A percentile compares a stretch with the other conserved stretches of the same genome.
These are phyloP conservation scores for Colletotrichum somersetense DNA, from an alignment of 2,329 filamentous ascomycete genomes.

Conservation along the genomic window DNA sequence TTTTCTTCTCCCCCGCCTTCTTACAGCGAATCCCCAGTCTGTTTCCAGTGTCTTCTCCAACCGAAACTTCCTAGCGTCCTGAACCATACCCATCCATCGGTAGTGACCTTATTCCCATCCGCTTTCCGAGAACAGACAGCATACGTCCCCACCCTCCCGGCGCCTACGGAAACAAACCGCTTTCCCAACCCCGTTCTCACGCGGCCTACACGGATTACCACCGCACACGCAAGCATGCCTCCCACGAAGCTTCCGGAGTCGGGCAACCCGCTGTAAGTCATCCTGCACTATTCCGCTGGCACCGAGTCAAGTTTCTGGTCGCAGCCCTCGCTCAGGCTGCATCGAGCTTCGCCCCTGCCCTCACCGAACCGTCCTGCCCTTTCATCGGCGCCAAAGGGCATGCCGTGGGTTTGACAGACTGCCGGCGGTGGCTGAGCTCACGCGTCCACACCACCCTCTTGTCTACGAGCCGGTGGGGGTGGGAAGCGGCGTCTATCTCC, in stretches of 20 bases:
- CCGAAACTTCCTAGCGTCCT: conserved; percentile 1
- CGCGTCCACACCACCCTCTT: conserved; percentile 18
- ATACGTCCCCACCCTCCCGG: neutral
- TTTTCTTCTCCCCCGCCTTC: neutral
- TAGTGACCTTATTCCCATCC: neutral
- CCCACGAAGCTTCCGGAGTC: conserved; percentile 61
- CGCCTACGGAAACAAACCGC: conserved; percentile 13
- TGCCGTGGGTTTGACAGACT: neutral
- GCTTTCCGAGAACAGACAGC: conserved; percentile 23
- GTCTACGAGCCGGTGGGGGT: neutral
- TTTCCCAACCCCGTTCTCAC: conserved; percentile 11
- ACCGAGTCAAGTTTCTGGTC: neutral
- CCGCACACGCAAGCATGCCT: conserved; percentile 51
- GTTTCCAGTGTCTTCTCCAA: neutral
- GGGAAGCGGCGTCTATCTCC: neutral
- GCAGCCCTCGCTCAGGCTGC: conserved; percentile 1
- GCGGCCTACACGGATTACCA: conserved; percentile 19
- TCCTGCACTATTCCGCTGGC: conserved; percentile 12
- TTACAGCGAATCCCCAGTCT: conserved; percentile 10
- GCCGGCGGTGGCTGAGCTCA: conserved; percentile 26
- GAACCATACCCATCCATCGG: neutral
- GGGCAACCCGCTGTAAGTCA: conserved; percentile 61
- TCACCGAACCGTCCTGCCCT: conserved; percentile 6
- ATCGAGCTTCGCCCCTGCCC: conserved; percentile 17
- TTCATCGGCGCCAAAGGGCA: conserved; percentile 9